Conservation (phyloP, 2,329 filamentous ascomycete genomes). For the Pyricularia grisea region DNA sequence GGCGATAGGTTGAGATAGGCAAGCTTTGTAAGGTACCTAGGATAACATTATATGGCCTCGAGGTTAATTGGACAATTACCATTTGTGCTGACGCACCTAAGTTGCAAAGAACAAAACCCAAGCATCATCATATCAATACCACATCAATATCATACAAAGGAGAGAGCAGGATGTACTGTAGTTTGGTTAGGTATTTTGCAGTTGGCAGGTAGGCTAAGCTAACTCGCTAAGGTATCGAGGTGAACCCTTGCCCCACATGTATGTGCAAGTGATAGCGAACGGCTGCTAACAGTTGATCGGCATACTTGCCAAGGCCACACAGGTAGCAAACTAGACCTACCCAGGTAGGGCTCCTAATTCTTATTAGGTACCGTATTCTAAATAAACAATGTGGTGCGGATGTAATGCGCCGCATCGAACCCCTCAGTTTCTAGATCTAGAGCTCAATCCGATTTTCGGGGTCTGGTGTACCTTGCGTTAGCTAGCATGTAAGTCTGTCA, state of each 20-base stretch:
- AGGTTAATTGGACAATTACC: no score
- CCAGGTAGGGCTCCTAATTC: background rate
- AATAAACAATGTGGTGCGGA: background rate
- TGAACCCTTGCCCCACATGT: background rate
- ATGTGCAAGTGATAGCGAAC: background rate
- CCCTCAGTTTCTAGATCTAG: background rate
- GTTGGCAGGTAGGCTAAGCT: no score
- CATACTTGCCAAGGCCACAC: background rate
- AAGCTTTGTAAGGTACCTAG: no score
- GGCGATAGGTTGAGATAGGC: no score
- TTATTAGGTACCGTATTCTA: background rate
- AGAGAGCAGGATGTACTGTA: no score
- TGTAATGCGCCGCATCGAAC: background rate
- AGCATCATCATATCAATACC: no score
- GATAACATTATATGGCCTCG: no score
- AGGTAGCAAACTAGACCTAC: background rate
- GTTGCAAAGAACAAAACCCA: no score
- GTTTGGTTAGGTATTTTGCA: no score
- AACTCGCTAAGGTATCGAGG: no score
- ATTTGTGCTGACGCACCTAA: no score
- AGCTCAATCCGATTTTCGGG: background rate
- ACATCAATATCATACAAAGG: no score
- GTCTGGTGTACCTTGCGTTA: background rate
- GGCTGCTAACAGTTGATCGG: background rate
- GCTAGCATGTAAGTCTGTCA: background rate